Conservation (phyloP, 306 rosid genomes). For the Astragalus glycyphyllos region DNA sequence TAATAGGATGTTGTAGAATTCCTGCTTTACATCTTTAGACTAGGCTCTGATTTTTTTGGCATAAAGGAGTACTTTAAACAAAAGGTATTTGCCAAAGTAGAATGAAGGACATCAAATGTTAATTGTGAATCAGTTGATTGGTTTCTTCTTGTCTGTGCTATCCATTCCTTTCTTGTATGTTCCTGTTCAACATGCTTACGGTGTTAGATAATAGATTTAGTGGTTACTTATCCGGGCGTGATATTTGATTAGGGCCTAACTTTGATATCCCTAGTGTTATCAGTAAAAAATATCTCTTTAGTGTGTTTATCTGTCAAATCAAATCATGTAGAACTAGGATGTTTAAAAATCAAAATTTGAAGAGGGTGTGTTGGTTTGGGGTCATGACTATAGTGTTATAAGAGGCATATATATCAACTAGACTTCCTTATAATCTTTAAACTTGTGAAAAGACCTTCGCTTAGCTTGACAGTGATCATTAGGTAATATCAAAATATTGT, state of each 20-base stretch:
- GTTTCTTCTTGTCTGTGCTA: conserved; percentile 6
- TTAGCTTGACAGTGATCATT: neutral
- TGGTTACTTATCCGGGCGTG: neutral
- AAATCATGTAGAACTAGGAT: conserved; percentile 9
- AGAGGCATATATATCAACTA: neutral
- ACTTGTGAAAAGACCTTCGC: neutral
- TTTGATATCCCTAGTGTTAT: neutral
- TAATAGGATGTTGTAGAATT: conserved; percentile 17
- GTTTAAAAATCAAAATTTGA: conserved; percentile 3
- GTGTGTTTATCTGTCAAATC: neutral
- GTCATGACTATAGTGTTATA: neutral
- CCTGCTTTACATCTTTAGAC: conserved; percentile 26
- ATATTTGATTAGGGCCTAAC: neutral
- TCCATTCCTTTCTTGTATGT: conserved; percentile 1
- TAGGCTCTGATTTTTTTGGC: conserved; percentile 9
- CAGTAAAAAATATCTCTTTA: neutral
- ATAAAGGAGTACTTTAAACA: neutral
- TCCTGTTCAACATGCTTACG: neutral
- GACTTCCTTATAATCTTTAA: neutral
- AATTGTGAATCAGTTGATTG: conserved; percentile 18
- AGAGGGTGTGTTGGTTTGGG: neutral
- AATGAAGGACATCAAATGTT: conserved; percentile 15
- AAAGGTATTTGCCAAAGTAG: neutral
- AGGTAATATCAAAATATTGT: neutral
- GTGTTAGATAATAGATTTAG: neutral